phyloP scores from a whole-genome alignment of 2,329 filamentous ascomycete genomes.

The Dactylella cylindrospora region DNA sequence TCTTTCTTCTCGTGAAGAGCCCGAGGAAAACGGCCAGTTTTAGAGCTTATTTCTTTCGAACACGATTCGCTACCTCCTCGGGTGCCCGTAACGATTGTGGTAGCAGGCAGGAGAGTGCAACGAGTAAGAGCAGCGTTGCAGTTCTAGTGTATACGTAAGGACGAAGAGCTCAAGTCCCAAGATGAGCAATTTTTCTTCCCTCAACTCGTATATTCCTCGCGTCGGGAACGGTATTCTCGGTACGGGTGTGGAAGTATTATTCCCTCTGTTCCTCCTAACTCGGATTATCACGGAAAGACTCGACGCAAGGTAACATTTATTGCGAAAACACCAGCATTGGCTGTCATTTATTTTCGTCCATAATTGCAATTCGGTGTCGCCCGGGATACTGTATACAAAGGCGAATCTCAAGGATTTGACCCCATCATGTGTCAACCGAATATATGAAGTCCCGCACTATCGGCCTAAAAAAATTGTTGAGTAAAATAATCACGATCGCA shows the following conservation, averaged over 20 bases:
- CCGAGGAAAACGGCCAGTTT: too few relatives aligned
- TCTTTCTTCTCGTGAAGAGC: too few relatives aligned
- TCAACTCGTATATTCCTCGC: slow-evolving; percentile 18
- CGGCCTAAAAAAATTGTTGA: slow-evolving; percentile 26
- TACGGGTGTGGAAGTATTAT: too few relatives aligned
- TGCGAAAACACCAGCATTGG: slow-evolving; percentile 30
- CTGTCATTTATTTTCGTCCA: slow-evolving; percentile 35
- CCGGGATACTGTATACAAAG: slow-evolving; percentile 45
- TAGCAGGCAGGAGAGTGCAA: too few relatives aligned
- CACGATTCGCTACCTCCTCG: slow-evolving; percentile 27
- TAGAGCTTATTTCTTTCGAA: neutral
- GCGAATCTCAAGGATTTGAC: slow-evolving; percentile 36
- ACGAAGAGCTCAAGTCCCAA: slow-evolving; percentile 37
- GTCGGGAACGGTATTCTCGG: slow-evolving; percentile 10
- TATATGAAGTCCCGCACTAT: slow-evolving; percentile 41
- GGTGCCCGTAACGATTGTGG: too few relatives aligned
- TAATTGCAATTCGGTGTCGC: slow-evolving; percentile 33
- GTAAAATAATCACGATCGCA: slow-evolving; percentile 36
- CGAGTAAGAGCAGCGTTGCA: slow-evolving; percentile 7
- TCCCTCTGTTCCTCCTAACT: slow-evolving; percentile 21
- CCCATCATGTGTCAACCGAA: slow-evolving; percentile 42
- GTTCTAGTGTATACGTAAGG: slow-evolving; percentile 11
- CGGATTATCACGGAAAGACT: slow-evolving; percentile 44
- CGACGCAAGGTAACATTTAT: slow-evolving; percentile 17
- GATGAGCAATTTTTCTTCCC: slow-evolving; percentile 21